These are phyloP conservation scores for Bassia scoparia DNA, from an alignment of 148 eudicot genomes.

Conservation along the genomic window DNA sequence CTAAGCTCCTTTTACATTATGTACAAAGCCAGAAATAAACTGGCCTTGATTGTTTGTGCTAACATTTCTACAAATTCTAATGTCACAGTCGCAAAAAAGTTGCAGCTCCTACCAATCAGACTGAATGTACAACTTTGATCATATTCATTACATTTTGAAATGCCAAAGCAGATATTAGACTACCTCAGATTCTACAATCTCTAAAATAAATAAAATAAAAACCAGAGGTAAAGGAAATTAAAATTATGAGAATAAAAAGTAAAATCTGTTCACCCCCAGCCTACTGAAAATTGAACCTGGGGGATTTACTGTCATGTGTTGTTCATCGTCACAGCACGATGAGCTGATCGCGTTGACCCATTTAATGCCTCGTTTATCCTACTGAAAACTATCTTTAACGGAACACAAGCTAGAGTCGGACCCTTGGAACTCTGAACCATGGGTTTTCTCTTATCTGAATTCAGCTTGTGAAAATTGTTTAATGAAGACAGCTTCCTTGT, in stretches of 20 bases:
- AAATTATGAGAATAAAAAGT: constrained; percentile 3
- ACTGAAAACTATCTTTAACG: constrained; percentile 68
- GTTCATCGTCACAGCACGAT: constrained; percentile 9
- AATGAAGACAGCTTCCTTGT: constrained; percentile 72
- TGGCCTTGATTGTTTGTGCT: constrained; percentile 14
- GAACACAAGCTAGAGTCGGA: constrained; percentile 72
- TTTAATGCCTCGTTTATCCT: constrained; percentile 66
- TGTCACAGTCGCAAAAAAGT: constrained; percentile 13
- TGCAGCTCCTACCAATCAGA: constrained; percentile 19
- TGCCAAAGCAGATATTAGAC: constrained; percentile 26
- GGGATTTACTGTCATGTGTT: constrained; percentile 23
- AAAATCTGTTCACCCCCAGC: constrained; percentile 20
- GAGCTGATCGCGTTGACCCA: constrained; percentile 34
- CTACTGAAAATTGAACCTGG: constrained; percentile 14
- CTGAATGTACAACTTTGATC: constrained; percentile 20
- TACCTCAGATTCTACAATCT: constrained; percentile 25
- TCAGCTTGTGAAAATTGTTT: constrained; percentile 38
- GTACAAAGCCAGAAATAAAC: constrained; percentile 26
- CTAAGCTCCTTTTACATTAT: constrained; percentile 23
- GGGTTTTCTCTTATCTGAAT: constrained; percentile 31
- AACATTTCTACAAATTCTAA: constrained; percentile 14
- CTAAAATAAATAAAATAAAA: constrained; percentile 18
- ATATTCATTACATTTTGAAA: constrained; percentile 17
- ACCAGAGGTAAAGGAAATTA: constrained; percentile 3
- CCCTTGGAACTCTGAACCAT: constrained; percentile 43